These are phyloP conservation scores for Adiantum capillusveneris DNA, from an alignment of 75 land plant genomes.

Conservation along the genomic window DNA sequence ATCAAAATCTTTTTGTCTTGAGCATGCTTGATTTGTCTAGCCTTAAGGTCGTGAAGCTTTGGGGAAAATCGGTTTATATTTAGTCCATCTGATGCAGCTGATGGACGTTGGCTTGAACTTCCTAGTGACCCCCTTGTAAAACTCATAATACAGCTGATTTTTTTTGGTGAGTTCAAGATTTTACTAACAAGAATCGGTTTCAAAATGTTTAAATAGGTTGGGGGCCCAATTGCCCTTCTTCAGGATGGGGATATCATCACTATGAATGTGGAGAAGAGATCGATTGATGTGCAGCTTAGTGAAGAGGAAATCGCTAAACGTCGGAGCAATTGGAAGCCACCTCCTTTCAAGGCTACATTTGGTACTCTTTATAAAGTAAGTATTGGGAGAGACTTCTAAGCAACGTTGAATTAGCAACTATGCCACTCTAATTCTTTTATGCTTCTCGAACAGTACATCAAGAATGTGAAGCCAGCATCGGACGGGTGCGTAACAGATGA, in stretches of 20 bases:
- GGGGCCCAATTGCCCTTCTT: slow-evolving; percentile 87
- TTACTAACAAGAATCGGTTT: background rate
- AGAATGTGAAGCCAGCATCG: slow-evolving; percentile 83
- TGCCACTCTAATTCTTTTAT: background rate
- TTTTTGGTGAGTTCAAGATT: background rate
- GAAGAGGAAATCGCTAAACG: slow-evolving; percentile 57
- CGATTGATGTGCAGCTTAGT: slow-evolving; percentile 59
- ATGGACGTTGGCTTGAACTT: no score
- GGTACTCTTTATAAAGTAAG: slow-evolving; percentile 84
- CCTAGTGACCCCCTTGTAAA: no score
- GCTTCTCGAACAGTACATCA: slow-evolving; percentile 58
- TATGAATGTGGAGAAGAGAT: slow-evolving; percentile 62
- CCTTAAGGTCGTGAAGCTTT: no score
- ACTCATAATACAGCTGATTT: no score
- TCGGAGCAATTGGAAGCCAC: slow-evolving; percentile 59
- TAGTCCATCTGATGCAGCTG: no score
- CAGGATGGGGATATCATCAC: slow-evolving; percentile 78
- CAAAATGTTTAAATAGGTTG: slow-evolving; percentile 32
- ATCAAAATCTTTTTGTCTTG: no score
- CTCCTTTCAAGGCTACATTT: slow-evolving; percentile 60
- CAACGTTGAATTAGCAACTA: background rate
- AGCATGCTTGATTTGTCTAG: no score
- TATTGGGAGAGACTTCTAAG: background rate
- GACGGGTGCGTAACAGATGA: slow-evolving; percentile 93
- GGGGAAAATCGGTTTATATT: no score